Conservation (phyloP, 176 grass and related monocot species). For the Secale cereale region DNA sequence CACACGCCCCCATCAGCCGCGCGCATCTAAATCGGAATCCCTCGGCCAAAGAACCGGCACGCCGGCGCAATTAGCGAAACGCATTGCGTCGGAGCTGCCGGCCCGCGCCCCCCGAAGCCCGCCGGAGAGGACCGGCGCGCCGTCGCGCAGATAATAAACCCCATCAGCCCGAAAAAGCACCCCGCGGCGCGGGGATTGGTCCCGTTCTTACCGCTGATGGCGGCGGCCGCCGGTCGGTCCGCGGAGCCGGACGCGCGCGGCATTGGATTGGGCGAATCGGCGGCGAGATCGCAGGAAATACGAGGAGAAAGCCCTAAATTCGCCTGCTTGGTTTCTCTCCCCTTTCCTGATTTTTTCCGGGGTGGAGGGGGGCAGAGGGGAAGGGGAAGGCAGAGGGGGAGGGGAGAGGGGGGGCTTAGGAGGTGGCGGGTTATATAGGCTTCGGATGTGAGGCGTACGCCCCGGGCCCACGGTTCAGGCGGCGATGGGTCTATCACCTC, state of each 20-base stretch:
- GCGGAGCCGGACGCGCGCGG: slow-evolving; percentile 1
- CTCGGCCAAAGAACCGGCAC: neutral
- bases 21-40: neutral
- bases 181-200: neutral
- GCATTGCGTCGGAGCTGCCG: slow-evolving; percentile 18
- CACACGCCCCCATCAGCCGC: slow-evolving; percentile 1
- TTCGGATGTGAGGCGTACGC: slow-evolving; percentile 26
- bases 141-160: neutral
- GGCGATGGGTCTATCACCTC: neutral
- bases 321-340: neutral
- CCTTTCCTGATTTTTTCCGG: neutral
- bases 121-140: neutral
- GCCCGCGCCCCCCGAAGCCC: neutral
- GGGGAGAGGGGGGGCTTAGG: neutral
- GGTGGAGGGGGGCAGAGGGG: neutral
- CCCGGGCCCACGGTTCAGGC: slow-evolving; percentile 28
- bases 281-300: slow-evolving; percentile 14
- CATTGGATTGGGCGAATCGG: slow-evolving; percentile 42
- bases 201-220: slow-evolving; percentile 28
- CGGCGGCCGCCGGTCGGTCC: neutral
- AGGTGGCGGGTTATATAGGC: slow-evolving; percentile 30
- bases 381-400: neutral
- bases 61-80: neutral
- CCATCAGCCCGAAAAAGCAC: neutral
- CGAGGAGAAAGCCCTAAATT: slow-evolving; percentile 31